Conservation (phyloP, 2,329 filamentous ascomycete species). For the Alternaria novae-zelandiae region DNA sequence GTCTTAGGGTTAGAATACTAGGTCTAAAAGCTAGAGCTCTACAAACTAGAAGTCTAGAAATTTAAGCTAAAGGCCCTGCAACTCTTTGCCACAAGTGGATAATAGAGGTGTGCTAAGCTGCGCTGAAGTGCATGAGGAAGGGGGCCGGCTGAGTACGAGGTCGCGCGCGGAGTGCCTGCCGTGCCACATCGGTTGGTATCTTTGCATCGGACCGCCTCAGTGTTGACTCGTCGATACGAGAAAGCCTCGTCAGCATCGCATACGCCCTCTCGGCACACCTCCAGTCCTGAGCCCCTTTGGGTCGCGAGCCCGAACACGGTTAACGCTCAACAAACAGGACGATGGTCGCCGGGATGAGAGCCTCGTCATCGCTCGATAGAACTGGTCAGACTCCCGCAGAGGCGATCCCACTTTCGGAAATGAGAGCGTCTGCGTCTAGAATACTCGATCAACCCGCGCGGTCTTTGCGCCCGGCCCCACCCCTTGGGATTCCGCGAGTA, state of each 20-base stretch:
- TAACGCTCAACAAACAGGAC: background rate
- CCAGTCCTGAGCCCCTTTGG: background rate
- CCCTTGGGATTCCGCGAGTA: slow-evolving; percentile 4
- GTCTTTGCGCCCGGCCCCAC: slow-evolving; percentile 9
- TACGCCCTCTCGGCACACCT: background rate
- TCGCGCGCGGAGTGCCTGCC: background rate
- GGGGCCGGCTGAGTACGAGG: background rate
- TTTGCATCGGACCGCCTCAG: background rate
- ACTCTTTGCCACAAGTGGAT: too few species aligned
- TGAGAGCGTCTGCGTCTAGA: slow-evolving; percentile 10
- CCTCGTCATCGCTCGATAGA: slow-evolving; percentile 3
- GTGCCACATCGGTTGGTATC: slow-evolving; percentile 2
- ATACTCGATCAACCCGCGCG: slow-evolving; percentile 9
- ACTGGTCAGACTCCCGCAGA: slow-evolving; percentile 4
- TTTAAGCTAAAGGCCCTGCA: too few species aligned
- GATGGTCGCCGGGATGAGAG: background rate
- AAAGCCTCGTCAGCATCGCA: slow-evolving; percentile 5
- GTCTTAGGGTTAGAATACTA: too few species aligned
- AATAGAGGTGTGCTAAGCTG: background rate
- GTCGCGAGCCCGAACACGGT: slow-evolving; percentile 1
- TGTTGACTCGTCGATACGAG: slow-evolving; percentile 7
- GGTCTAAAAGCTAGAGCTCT: too few species aligned
- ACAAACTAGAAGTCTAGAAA: too few species aligned
- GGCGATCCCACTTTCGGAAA: slow-evolving; percentile 5
- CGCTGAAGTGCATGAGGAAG: background rate